Base-by-base conservation (phyloP, 345 rosid species). In the Eucalyptus cloeziana region DNA sequence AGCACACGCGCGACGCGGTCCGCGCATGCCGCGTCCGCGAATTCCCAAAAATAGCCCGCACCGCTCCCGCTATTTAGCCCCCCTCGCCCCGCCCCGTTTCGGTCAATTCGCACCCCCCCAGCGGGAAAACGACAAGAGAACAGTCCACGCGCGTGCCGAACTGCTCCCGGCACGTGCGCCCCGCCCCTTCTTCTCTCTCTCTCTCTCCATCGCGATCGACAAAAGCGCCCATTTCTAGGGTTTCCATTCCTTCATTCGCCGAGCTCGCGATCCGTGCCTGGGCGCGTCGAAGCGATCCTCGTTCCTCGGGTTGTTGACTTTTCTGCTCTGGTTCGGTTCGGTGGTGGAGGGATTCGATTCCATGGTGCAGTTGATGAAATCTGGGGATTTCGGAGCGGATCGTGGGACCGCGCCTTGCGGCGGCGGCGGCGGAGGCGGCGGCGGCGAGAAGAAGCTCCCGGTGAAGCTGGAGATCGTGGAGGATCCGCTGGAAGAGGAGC, bases 381-480 rank as follows among this genome's bases (percentile, higher is more conserved):
- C 97, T 76, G 96, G 93, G 76, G 94, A 92, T 71, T 58, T 90
- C 37, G 94, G 91, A 86, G 85, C 85, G 16, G 85, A 76, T 76
- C 85, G 85, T 7, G 85, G 47, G 45, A 30, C 85, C 7, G 85
- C 47, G 85, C 91, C 94, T 44, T 25, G 99, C 93, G 60, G 90
- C 92, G 64, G 94, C 89, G 91, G 49, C 94, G 90, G 90, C 94
- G 93, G 47, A 8, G 58, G 94, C 89, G 86, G 86, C 93, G 91
- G 49, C 94, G 90, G 90, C 95, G 93, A 52, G 58, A 52, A 91
- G 89, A 95, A 94, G 92, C 87, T 90, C 22, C 94, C 96, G 93
- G 99, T 98, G 90, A 98, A 97, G 92, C 92, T 95, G 64, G 99
- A 97, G 97, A 93, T 96, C 92, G 97, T 94, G 91, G 98, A 96